These are phyloP conservation scores for Dimargaris xerosporica DNA, from an alignment of 192 early-diverging fungal species.

Conservation along the genomic window DNA sequence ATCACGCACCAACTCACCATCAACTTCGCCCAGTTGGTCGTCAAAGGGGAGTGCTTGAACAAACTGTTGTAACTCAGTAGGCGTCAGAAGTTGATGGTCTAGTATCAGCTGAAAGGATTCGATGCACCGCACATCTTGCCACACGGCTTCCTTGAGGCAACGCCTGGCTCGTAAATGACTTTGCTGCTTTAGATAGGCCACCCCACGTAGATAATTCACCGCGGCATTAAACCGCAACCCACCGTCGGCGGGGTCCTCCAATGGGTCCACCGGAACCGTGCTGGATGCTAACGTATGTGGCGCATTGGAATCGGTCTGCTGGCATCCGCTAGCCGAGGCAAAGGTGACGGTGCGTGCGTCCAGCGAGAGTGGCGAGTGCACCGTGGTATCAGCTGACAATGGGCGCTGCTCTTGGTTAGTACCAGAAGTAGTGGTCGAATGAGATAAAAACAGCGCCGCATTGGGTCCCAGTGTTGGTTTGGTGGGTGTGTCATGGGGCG, in stretches of 20 bases:
- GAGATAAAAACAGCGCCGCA: too few species aligned
- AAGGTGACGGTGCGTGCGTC: too few species aligned
- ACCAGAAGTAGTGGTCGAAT: too few species aligned
- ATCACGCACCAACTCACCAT: constrained; percentile 9
- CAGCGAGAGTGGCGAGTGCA: too few species aligned
- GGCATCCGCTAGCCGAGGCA: too few species aligned
- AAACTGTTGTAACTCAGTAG: constrained; percentile 6
- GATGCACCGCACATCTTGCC: constrained; percentile 43
- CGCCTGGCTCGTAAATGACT: constrained; percentile 37
- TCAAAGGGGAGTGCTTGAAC: constrained; percentile 10
- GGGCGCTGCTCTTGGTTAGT: too few species aligned
- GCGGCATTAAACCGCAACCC: background rate
- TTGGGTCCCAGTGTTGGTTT: too few species aligned
- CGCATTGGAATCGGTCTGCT: too few species aligned
- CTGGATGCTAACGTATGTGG: too few species aligned
- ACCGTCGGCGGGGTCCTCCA: background rate
- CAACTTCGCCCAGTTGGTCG: background rate
- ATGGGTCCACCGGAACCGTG: background rate
- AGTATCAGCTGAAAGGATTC: constrained; percentile 19
- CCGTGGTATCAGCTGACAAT: too few species aligned
- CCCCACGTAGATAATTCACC: constrained; percentile 31
- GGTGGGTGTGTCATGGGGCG: too few species aligned
- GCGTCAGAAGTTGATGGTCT: background rate
- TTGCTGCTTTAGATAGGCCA: constrained; percentile 30
- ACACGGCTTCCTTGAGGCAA: constrained; percentile 42